phyloP scores from a whole-genome alignment of 1,139 yeast genomes.

The Saccharomyces pastorianus region DNA sequence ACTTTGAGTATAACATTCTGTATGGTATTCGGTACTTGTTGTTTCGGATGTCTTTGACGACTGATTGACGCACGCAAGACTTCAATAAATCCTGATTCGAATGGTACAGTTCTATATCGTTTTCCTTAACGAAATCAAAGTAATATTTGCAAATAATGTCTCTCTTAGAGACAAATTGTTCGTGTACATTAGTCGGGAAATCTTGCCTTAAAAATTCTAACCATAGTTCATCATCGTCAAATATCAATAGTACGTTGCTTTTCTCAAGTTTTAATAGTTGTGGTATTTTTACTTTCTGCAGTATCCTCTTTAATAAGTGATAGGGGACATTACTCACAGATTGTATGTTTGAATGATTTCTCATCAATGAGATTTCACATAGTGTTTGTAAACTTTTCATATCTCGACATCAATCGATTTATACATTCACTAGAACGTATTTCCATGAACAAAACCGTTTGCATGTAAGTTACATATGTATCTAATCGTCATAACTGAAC shows the following conservation, averaged over 20 bases:
- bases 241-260: constrained; percentile 38
- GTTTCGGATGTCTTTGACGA: constrained; percentile 16
- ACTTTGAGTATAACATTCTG: constrained; percentile 37
- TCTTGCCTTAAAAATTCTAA: constrained; percentile 37
- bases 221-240: constrained; percentile 52
- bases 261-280: constrained; percentile 42
- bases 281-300: constrained; percentile 39
- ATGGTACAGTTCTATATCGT: constrained; percentile 8
- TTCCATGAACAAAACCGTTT: not conserved
- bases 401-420: not conserved
- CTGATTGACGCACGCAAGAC: constrained; percentile 7
- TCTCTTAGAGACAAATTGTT: constrained; percentile 17
- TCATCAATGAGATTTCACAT: constrained; percentile 23
- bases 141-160: constrained; percentile 19
- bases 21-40: constrained; percentile 33
- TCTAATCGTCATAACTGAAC: not conserved
- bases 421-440: not conserved
- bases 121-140: constrained; percentile 9
- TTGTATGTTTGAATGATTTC: constrained; percentile 20
- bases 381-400: constrained; percentile 17
- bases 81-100: constrained; percentile 10
- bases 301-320: constrained; percentile 39
- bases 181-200: constrained; percentile 37
- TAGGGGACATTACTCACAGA: constrained; percentile 46
- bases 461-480: not conserved